Conservation (phyloP, 108 stramenopile genomes). For the Schizochytrium sp. region DNA sequence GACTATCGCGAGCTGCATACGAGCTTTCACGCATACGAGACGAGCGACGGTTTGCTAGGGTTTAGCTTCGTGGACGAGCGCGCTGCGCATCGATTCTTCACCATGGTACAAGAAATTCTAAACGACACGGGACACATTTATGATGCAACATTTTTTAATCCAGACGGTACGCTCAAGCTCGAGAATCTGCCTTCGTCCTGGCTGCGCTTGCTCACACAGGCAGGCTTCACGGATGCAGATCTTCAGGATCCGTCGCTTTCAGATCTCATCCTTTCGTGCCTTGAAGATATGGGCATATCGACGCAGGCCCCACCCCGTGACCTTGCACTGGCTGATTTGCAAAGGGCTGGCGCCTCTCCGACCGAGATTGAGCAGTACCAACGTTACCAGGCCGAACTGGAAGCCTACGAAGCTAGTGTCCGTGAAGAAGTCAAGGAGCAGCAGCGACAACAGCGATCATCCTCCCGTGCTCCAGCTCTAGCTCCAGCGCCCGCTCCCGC, state of each 20-base stretch:
- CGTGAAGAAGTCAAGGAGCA: neutral
- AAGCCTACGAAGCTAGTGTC: neutral
- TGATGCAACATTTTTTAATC: neutral
- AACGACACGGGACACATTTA: neutral
- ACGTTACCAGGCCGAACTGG: neutral
- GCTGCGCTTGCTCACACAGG: neutral
- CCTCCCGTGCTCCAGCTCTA: no score
- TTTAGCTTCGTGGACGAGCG: neutral
- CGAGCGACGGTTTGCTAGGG: neutral
- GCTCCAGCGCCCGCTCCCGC: no score
- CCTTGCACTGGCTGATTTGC: neutral
- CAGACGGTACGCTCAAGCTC: neutral
- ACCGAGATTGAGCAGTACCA: neutral
- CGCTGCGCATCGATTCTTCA: neutral
- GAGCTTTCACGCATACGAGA: neutral
- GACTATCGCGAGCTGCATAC: neutral
- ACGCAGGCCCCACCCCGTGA: neutral
- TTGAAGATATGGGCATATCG: neutral
- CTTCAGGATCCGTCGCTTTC: neutral
- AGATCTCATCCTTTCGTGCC: neutral
- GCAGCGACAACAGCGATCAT: no score
- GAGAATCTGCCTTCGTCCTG: neutral
- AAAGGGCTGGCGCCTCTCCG: neutral
- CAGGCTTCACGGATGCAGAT: neutral
- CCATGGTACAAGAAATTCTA: neutral